Base-by-base conservation (phyloP, 1,284 basidiomycete species). In the Pterulicium gracile region DNA sequence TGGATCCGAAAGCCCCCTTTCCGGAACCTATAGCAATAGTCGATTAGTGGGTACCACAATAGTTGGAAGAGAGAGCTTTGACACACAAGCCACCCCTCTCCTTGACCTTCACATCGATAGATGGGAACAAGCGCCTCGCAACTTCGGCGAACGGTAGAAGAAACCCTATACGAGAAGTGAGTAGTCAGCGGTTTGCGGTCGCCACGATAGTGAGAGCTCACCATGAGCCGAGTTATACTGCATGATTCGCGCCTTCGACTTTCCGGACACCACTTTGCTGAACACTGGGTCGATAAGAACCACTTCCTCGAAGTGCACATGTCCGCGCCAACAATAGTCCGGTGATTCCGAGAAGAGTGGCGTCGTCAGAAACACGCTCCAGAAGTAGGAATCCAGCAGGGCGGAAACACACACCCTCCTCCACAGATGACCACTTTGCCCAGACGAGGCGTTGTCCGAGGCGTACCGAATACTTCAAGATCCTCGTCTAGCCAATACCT, bases 361-460 rank as follows among this genome's bases (percentile, higher is more conserved):
- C n/a, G n/a, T n/a, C n/a, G n/a, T n/a, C n/a, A n/a, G n/a, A n/a
- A n/a, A n/a, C n/a, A n/a, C n/a, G n/a, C n/a, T n/a, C n/a, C n/a
- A n/a, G n/a, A n/a, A n/a, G n/a, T n/a, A n/a, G n/a, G n/a, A n/a
- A n/a, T n/a, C n/a, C n/a, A n/a, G n/a, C n/a, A n/a, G n/a, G n/a
- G n/a, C n/a, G n/a, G n/a, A n/a, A n/a, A n/a, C n/a, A n/a, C n/a
- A n/a, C n/a, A 39, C 36, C 36, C 36, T 39, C 36, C 36, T 10
- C 36, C 36, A 17, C 36, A 39, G 36, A 39, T 39, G 19, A 39
- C 36, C 7, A 39, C 36, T 18, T 39, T 39, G 7, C 36, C 36
- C 7, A 39, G 15, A 5, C 36, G 36, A 39, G 36, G 36, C 7
- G 36, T 15, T 4, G 36, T 39, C 5, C 36, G 36, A 4, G 36